phyloP scores from a whole-genome alignment of 352 stramenopile species.

The Globisporangium heterothallicum region DNA sequence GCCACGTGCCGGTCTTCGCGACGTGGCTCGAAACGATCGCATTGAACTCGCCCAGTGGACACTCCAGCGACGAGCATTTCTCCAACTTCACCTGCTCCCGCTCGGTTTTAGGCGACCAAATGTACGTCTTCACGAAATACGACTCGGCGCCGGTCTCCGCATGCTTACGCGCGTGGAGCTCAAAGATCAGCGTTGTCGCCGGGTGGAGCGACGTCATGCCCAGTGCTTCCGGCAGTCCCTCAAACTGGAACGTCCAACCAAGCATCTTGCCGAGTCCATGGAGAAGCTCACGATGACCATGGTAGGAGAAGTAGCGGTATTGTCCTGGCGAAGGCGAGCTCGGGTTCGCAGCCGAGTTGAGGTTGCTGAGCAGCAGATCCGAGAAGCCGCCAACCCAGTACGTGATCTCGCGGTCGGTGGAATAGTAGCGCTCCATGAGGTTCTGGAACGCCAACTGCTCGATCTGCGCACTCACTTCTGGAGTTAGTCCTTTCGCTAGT shows the following conservation, averaged over 20 bases:
- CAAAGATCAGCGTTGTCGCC: constrained; percentile 79
- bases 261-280: constrained; percentile 77
- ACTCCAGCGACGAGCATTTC: constrained; percentile 76
- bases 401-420: constrained; percentile 67
- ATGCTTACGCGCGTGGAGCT: constrained; percentile 40
- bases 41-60: constrained; percentile 70
- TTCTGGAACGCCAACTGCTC: constrained; percentile 74
- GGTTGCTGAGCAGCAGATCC: constrained; percentile 55
- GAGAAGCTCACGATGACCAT: constrained; percentile 75
- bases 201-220: constrained; percentile 64
- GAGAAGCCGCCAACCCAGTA: constrained; percentile 82
- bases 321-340: constrained; percentile 34
- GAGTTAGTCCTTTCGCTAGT: constrained; percentile 44
- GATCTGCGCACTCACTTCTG: constrained; percentile 42
- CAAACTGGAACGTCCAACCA: constrained; percentile 71
- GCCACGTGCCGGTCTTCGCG: constrained; percentile 62
- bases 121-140: constrained; percentile 69
- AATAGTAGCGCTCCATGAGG: constrained; percentile 85
- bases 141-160: constrained; percentile 20
- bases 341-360: constrained; percentile 47
- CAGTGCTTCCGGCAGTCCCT: constrained; percentile 55
- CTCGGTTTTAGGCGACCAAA: constrained; percentile 66
- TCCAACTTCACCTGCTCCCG: constrained; percentile 63
- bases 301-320: constrained; percentile 81
- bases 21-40: constrained; percentile 68